A percentile compares a stretch with the other conserved stretches of the same genome.
phyloP scores from a whole-genome alignment of 768 basidiomycete genomes.

The Cystoderma amianthinum region DNA sequence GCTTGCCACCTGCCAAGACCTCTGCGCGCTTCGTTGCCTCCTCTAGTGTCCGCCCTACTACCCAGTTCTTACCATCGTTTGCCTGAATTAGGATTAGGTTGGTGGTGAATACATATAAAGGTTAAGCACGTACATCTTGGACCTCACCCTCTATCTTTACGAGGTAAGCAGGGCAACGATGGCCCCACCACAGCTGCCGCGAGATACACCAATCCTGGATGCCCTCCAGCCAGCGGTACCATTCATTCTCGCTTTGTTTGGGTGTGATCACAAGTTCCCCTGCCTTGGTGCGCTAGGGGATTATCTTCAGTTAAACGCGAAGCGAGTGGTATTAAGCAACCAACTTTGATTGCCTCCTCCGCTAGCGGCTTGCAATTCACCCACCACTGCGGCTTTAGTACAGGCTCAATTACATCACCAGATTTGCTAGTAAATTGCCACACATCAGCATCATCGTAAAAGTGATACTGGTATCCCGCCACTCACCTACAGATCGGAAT shows the following conservation, averaged over 20 bases:
- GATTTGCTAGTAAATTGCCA: conserved; percentile 62
- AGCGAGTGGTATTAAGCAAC: conserved; percentile 1
- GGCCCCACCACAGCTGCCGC: conserved; percentile 99
- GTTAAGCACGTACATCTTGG: conserved; percentile 44
- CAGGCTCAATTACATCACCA: conserved; percentile 91
- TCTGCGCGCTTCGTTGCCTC: conserved; percentile 76
- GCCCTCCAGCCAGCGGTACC: conserved; percentile 92
- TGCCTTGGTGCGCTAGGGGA: conserved; percentile 68
- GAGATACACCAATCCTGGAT: conserved; percentile 99
- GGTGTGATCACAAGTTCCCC: conserved; percentile 85
- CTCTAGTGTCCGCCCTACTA: conserved; percentile 74
- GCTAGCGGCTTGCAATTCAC: conserved; percentile 89
- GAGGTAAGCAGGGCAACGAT: conserved; percentile 92
- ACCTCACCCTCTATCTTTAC: conserved; percentile 74
- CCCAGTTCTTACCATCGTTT: conserved; percentile 80
- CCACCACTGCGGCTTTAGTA: conserved; percentile 99
- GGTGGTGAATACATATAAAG: not conserved
- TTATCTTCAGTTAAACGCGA: conserved; percentile 1
- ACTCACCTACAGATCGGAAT: conserved; percentile 86
- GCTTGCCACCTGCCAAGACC: conserved; percentile 54
- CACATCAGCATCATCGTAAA: conserved; percentile 1
- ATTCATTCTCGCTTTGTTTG: conserved; percentile 84
- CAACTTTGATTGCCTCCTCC: conserved; percentile 80
- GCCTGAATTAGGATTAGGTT: conserved; percentile 23
- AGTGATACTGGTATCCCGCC: not conserved